Conservation (phyloP, 73 alveolate species). For the Paramecium caudatum region DNA sequence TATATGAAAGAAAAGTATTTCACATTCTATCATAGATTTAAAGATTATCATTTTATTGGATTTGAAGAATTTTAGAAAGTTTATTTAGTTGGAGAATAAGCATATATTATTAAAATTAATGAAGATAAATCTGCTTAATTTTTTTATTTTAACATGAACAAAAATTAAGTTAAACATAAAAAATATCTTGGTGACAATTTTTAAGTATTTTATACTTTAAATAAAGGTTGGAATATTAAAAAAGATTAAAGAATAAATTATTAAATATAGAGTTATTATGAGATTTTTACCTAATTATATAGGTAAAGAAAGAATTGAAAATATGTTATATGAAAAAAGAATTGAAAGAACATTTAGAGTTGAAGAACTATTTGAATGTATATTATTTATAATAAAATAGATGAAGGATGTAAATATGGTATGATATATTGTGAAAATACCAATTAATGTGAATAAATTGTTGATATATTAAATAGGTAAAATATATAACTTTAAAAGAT, state of each 20-base stretch:
- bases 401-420: slow-evolving; percentile 70
- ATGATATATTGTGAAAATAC: slow-evolving; percentile 32
- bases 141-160: slow-evolving; percentile 49
- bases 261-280: neutral
- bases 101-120: slow-evolving; percentile 8
- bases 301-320: slow-evolving; percentile 14
- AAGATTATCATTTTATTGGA: slow-evolving; percentile 41
- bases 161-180: slow-evolving; percentile 45
- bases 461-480: slow-evolving; percentile 38
- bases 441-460: neutral
- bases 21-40: slow-evolving; percentile 38
- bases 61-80: slow-evolving; percentile 41
- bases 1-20: slow-evolving; percentile 57
- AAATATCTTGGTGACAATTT: slow-evolving; percentile 50
- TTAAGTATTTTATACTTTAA: neutral
- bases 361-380: slow-evolving; percentile 63
- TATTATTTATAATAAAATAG: neutral
- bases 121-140: slow-evolving; percentile 55
- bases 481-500: neutral
- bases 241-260: neutral
- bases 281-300: slow-evolving; percentile 38
- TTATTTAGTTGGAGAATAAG: slow-evolving; percentile 51
- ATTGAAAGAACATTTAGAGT: slow-evolving; percentile 1
- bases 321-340: slow-evolving; percentile 27
- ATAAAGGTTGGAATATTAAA: slow-evolving; percentile 46